phyloP scores from a whole-genome alignment of 371 early-diverging fungal species.

The Mortierella sp. region DNA sequence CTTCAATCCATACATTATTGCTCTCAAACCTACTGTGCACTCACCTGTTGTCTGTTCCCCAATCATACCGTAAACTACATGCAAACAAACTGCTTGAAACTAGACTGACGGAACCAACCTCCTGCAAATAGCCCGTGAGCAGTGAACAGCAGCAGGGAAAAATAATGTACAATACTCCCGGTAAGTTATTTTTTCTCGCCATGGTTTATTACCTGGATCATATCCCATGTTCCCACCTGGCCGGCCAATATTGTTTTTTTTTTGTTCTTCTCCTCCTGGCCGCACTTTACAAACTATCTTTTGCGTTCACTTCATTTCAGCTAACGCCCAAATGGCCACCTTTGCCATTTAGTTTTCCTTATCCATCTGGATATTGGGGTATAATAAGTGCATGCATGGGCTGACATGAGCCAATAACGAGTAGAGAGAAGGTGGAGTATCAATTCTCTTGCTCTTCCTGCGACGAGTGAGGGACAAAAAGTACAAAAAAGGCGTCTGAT shows the following conservation, averaged over 20 bases:
- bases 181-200: constrained; percentile 7
- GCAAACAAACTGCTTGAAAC: background rate
- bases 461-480: background rate
- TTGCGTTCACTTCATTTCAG: background rate
- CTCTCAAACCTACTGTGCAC: background rate
- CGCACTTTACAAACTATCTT: background rate
- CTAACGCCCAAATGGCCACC: too few relatives aligned
- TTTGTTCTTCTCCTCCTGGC: too few relatives aligned
- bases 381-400: background rate
- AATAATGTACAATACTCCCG: background rate
- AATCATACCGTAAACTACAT: background rate
- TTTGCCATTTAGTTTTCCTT: background rate
- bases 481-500: background rate
- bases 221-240: background rate
- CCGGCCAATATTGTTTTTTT: background rate
- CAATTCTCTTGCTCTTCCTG: background rate
- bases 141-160: background rate
- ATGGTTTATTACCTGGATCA: background rate
- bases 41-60: background rate
- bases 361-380: background rate
- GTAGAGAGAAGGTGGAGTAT: background rate
- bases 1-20: background rate
- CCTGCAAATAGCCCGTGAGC: constrained; percentile 1
- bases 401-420: background rate
- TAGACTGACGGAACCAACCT: background rate